A percentile compares a stretch with the other conserved stretches of the same genome.
Evolutionary conservation across 495 filamentous ascomycete species (phyloP).

Genomic region (Pyrenula massariospora): DNA sequence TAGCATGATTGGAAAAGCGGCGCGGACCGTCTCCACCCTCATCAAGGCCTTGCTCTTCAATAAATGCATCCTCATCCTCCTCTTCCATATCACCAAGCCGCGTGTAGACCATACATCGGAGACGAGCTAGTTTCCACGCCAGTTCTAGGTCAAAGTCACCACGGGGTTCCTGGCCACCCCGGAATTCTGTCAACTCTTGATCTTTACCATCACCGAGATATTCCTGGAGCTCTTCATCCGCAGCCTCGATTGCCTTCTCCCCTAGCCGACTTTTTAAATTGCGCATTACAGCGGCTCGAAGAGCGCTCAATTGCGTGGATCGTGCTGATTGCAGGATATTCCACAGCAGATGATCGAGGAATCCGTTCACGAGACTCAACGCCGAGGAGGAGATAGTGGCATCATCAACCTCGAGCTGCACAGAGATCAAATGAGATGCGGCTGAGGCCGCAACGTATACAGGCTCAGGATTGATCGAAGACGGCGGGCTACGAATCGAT

Average conservation of each 20-base stretch:
- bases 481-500: conserved; percentile 24
- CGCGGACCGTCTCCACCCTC: conserved; percentile 33
- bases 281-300: conserved; percentile 76
- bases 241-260: conserved; percentile 72
- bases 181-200: conserved; percentile 45
- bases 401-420: conserved; percentile 66
- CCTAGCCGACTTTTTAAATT: conserved; percentile 83
- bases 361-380: conserved; percentile 73
- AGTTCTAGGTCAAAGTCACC: conserved; percentile 73
- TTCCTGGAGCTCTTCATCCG: conserved; percentile 83
- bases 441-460: conserved; percentile 83
- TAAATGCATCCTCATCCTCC: conserved; percentile 84
- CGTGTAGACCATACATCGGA: conserved; percentile 97
- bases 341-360: conserved; percentile 88
- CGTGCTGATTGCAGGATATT: conserved; percentile 71
- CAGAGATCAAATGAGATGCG: conserved; percentile 83
- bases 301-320: conserved; percentile 64
- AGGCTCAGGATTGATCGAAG: conserved; percentile 62
- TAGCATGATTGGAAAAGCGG: conserved; percentile 44
- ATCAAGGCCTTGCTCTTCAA: conserved; percentile 57
- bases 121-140: conserved; percentile 81
- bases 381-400: conserved; percentile 56
- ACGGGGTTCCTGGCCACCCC: conserved; percentile 36
- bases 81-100: conserved; percentile 95
- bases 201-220: conserved; percentile 70